Evolutionary conservation across 1,284 basidiomycete genomes (phyloP).

Genomic region (Rhodotorula sp.): DNA sequence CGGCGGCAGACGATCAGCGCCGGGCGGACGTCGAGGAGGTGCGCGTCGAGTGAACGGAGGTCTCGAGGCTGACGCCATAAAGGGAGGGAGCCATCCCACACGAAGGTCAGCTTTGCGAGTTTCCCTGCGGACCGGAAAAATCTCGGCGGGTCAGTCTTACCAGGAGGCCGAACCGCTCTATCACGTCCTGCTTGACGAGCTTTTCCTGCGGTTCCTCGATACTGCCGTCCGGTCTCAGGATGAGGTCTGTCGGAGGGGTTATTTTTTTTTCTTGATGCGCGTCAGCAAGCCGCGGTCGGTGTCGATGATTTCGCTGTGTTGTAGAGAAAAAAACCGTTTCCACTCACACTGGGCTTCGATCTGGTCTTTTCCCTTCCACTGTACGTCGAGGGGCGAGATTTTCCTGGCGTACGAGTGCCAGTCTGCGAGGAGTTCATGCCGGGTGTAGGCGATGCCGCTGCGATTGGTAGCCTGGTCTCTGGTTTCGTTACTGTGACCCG

Average conservation of each 20-base stretch:
- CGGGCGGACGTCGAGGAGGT: slow-evolving; percentile 38
- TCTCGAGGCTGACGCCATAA: slow-evolving; percentile 21
- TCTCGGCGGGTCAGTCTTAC: neutral
- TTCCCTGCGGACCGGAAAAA: no score
- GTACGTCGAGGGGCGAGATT: slow-evolving; percentile 21
- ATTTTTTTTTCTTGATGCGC: no score
- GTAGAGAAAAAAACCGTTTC: no score
- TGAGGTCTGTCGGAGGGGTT: slow-evolving; percentile 50
- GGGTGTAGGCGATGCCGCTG: slow-evolving; percentile 19
- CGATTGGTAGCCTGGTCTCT: neutral
- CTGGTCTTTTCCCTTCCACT: slow-evolving; percentile 16
- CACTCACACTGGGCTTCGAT: slow-evolving; percentile 22
- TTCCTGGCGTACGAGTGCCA: slow-evolving; percentile 28
- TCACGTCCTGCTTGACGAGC: slow-evolving; percentile 46
- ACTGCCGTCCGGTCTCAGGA: slow-evolving; percentile 69
- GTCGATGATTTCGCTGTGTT: no score
- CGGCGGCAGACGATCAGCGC: slow-evolving; percentile 22
- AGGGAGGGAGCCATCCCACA: no score
- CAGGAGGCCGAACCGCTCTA: slow-evolving; percentile 21
- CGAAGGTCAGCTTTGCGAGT: no score
- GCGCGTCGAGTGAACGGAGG: slow-evolving; percentile 33
- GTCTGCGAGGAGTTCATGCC: slow-evolving; percentile 27
- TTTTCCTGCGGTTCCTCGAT: slow-evolving; percentile 58
- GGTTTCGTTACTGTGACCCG: neutral
- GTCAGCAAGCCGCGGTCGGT: no score